A percentile compares a stretch with the other conserved stretches of the same genome.
phyloP scores from a whole-genome alignment of 208 protist species.

The Trypanosomatidae sp. region DNA sequence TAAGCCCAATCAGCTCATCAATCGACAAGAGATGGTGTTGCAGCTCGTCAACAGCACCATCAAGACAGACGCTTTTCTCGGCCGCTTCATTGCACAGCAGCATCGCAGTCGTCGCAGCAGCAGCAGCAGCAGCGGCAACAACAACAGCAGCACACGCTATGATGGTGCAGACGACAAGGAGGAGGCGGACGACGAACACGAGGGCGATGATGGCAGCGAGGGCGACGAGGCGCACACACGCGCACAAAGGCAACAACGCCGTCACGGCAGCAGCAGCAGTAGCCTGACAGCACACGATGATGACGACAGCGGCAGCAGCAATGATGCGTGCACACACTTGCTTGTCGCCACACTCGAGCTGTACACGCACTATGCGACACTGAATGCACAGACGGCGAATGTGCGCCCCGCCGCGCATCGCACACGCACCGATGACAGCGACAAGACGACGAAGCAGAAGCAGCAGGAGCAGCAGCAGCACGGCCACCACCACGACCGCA shows the following conservation, averaged over 20 bases:
- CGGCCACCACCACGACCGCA: too few relatives aligned
- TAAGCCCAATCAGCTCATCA: constrained; percentile 84
- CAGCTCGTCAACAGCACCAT: constrained; percentile 63
- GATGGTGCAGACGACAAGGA: constrained; percentile 6
- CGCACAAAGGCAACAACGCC: too few relatives aligned
- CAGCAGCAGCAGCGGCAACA: constrained; percentile 2
- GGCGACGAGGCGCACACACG: neutral
- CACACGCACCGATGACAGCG: neutral
- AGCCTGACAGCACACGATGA: too few relatives aligned
- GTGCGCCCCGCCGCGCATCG: too few relatives aligned
- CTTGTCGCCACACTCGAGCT: constrained; percentile 59
- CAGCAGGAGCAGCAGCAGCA: neutral
- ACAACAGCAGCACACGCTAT: constrained; percentile 1
- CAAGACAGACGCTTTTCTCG: constrained; percentile 74
- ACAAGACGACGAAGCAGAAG: neutral
- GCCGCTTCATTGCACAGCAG: constrained; percentile 76
- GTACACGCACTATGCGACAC: constrained; percentile 67
- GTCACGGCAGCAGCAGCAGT: too few relatives aligned
- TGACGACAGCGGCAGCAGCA: constrained; percentile 19
- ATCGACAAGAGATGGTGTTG: constrained; percentile 74
- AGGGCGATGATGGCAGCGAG: constrained; percentile 10
- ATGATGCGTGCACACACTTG: constrained; percentile 59
- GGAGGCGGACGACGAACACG: constrained; percentile 6
- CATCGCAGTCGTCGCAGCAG: constrained; percentile 6
- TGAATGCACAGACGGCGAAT: constrained; percentile 35